Percentiles rank a stretch among this genome's conserved stretches.
Conservation (phyloP, 2,329 filamentous ascomycete species). For the Chalaropsis thielavioides region DNA sequence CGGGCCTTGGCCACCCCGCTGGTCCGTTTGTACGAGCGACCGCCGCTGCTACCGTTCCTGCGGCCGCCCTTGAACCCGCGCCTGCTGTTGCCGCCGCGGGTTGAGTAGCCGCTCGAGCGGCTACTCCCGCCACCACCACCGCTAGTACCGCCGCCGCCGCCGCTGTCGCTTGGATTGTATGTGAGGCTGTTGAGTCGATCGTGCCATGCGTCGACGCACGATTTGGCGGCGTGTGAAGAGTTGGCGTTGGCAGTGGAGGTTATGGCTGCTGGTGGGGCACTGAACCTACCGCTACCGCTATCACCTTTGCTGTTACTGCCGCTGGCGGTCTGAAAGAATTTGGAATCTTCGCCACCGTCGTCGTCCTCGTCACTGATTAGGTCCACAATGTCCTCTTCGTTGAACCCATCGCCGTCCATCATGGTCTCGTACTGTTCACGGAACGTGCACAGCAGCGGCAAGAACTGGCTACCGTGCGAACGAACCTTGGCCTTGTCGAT, state of each 20-base stretch:
- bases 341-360: conserved; percentile 29
- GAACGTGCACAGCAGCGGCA: conserved; percentile 41
- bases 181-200: conserved; percentile 7
- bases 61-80: not conserved
- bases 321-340: conserved; percentile 30
- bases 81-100: not conserved
- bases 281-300: conserved; percentile 22
- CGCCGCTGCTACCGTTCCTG: not conserved
- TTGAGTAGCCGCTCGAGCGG: not conserved
- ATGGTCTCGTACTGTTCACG: conserved; percentile 36
- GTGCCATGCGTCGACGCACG: conserved; percentile 8
- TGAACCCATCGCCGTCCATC: conserved; percentile 25
- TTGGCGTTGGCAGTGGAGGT: conserved; percentile 10
- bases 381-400: conserved; percentile 36
- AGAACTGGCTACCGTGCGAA: conserved; percentile 45
- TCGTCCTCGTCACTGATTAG: conserved; percentile 35
- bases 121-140: not conserved
- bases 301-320: conserved; percentile 29
- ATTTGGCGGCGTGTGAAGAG: conserved; percentile 14
- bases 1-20: not conserved
- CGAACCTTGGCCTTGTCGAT: conserved; percentile 49
- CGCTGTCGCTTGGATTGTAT: not conserved
- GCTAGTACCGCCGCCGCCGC: not conserved
- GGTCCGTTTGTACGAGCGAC: not conserved
- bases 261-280: not conserved